Evolutionary conservation across 1,284 basidiomycete genomes (phyloP).

Genomic region (Leccinum griseonigrum): DNA sequence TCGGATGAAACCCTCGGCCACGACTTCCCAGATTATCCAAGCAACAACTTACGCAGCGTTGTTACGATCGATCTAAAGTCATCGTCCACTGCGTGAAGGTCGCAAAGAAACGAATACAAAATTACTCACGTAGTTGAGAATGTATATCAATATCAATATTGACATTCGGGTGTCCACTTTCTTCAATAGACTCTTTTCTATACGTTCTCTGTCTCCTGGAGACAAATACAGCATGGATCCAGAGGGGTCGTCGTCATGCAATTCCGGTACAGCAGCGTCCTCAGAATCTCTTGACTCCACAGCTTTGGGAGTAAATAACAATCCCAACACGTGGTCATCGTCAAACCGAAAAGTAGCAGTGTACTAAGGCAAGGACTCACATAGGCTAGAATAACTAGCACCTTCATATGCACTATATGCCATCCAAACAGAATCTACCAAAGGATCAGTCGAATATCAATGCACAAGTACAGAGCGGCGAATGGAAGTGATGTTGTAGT

Average conservation of each 20-base stretch:
- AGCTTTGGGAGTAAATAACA: slow-evolving; percentile 3
- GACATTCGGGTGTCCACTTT: slow-evolving; percentile 48
- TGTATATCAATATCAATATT: slow-evolving; percentile 54
- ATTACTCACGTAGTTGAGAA: slow-evolving; percentile 50
- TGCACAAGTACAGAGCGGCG: background rate
- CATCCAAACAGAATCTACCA: slow-evolving; percentile 5
- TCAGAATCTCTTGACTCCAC: slow-evolving; percentile 9
- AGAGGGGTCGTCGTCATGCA: background rate
- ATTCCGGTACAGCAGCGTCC: background rate
- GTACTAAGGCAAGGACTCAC: slow-evolving; percentile 15
- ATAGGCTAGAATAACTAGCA: slow-evolving; percentile 14
- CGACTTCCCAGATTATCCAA: background rate
- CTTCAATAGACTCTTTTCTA: slow-evolving; percentile 19
- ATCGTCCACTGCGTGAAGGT: background rate
- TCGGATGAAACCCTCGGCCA: slow-evolving; percentile 2
- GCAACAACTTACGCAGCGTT: slow-evolving; percentile 52
- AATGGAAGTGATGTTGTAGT: too few species aligned
- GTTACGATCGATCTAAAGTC: slow-evolving; percentile 60
- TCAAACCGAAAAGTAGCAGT: background rate
- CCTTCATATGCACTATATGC: slow-evolving; percentile 6
- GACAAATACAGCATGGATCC: background rate
- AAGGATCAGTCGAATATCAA: background rate
- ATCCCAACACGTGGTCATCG: background rate
- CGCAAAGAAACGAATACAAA: background rate
- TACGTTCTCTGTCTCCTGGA: slow-evolving; percentile 4